Base-by-base conservation (phyloP, 148 eudicot species). In the Tetragonia tetragonoides region DNA sequence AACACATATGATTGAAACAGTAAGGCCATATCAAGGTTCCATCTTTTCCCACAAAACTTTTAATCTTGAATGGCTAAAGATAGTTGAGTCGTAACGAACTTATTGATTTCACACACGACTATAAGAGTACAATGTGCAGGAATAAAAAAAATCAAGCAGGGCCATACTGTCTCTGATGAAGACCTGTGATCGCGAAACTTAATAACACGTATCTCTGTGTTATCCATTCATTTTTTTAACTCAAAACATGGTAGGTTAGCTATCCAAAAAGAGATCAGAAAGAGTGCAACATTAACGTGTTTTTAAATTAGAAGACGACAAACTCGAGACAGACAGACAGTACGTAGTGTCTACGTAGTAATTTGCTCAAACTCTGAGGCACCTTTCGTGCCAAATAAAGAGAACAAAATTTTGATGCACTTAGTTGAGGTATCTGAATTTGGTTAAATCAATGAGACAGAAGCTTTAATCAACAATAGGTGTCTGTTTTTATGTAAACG, bases 11-110 rank as follows among this genome's bases (percentile, higher is more conserved):
- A 66, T 42, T 72, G 41, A 68, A 68, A 38, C 54, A 18, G 18
- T 66, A 39, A 15, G 28, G 34, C 34, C 37, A 66, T 40, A 79
- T 66, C 34, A 42, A 73, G 56, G 12, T 59, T 38, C 75, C 23
- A 47, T 18, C 65, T 66, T 24, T 54, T 42, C 53, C 37, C 0
- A 18, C 16, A 56, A 44, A 72, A 18, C 40, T 41, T 6, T 61
- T 57, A 54, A 56, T 38, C 6, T n/a, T 38, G 41, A 71, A 28
- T 47, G 51, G 62, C 51, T 64, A 24, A 42, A 16, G 51, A 47
- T 38, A 42, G 70, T 71, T 37, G 81, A 71, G 60, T 78, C 70
- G 62, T 63, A 79, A 28, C 34, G 34, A 28, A 28, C 34, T 28
- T 28, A 28, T 28, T 28, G 34, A 28, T 28, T 28, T 28, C 34